Conservation (phyloP, 2,329 filamentous ascomycete species). For the Ascocoryne sarcoides region DNA sequence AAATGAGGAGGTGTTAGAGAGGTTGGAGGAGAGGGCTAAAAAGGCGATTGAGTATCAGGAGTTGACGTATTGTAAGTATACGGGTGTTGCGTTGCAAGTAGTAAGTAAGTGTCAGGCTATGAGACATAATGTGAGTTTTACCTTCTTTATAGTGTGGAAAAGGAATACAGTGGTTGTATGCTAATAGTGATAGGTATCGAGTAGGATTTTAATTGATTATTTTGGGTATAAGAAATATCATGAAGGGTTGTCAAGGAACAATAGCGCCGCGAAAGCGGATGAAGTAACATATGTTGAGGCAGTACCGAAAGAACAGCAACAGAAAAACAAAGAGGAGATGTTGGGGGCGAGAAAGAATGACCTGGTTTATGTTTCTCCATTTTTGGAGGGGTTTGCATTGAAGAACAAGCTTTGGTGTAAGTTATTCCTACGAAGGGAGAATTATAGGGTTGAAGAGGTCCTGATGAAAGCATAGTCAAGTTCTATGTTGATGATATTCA, state of each 20-base stretch:
- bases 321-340: slow-evolving; percentile 34
- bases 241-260: slow-evolving; percentile 9
- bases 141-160: slow-evolving; percentile 26
- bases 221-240: slow-evolving; percentile 16
- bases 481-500: slow-evolving; percentile 19
- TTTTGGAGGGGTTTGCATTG: slow-evolving; percentile 36
- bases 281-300: slow-evolving; percentile 22
- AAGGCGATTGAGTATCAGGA: slow-evolving; percentile 36
- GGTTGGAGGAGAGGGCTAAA: slow-evolving; percentile 29
- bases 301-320: slow-evolving; percentile 27
- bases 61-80: slow-evolving; percentile 34
- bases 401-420: slow-evolving; percentile 39
- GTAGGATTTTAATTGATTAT: slow-evolving; percentile 15
- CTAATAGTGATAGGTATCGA: slow-evolving; percentile 8
- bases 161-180: neutral
- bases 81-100: slow-evolving; percentile 32
- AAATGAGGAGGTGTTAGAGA: slow-evolving; percentile 16
- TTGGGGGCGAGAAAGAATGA: slow-evolving; percentile 30
- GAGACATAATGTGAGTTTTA: slow-evolving; percentile 26
- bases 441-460: neutral
- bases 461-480: slow-evolving; percentile 13
- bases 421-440: slow-evolving; percentile 13
- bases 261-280: neutral
- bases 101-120: slow-evolving; percentile 5
- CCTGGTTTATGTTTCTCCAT: slow-evolving; percentile 34